phyloP scores from a whole-genome alignment of 768 basidiomycete genomes.

The Boletus patriciae region DNA sequence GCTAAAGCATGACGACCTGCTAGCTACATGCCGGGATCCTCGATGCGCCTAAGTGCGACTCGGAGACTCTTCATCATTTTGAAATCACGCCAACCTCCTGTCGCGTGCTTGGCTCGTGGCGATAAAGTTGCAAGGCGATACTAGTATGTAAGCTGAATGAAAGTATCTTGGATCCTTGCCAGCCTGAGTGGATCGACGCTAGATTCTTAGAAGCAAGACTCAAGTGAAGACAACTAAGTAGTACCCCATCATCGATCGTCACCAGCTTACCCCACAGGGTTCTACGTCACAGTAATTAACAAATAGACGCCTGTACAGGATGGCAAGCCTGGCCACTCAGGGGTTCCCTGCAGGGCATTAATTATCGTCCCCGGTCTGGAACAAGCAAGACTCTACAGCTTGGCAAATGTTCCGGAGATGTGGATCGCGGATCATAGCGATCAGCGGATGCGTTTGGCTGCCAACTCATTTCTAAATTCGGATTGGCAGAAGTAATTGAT shows the following conservation, averaged over 20 bases:
- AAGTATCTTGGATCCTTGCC: too few species aligned
- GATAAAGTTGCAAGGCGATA: not conserved
- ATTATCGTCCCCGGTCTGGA: not conserved
- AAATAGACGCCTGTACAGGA: slow-evolving; percentile 27
- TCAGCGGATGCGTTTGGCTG: not conserved
- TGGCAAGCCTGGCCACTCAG: slow-evolving; percentile 11
- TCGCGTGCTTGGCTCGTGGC: slow-evolving; percentile 10
- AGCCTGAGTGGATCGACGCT: not conserved
- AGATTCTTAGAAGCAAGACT: not conserved
- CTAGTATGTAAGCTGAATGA: not conserved
- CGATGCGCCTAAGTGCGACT: not conserved
- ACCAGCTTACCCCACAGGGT: not conserved
- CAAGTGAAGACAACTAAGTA: not conserved
- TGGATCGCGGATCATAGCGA: slow-evolving; percentile 6
- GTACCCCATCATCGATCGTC: not conserved
- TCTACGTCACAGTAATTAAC: not conserved
- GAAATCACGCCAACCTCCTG: not conserved
- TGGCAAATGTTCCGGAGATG: slow-evolving; percentile 17
- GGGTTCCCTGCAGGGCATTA: not conserved
- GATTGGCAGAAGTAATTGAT: slow-evolving; percentile 3
- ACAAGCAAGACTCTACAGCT: slow-evolving; percentile 21
- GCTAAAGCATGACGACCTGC: not conserved
- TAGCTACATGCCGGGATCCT: not conserved
- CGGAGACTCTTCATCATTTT: not conserved
- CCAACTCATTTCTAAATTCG: not conserved